Evolutionary conservation across 768 basidiomycete genomes (phyloP).

Genomic region (Coprinopsis strossmayeri): DNA sequence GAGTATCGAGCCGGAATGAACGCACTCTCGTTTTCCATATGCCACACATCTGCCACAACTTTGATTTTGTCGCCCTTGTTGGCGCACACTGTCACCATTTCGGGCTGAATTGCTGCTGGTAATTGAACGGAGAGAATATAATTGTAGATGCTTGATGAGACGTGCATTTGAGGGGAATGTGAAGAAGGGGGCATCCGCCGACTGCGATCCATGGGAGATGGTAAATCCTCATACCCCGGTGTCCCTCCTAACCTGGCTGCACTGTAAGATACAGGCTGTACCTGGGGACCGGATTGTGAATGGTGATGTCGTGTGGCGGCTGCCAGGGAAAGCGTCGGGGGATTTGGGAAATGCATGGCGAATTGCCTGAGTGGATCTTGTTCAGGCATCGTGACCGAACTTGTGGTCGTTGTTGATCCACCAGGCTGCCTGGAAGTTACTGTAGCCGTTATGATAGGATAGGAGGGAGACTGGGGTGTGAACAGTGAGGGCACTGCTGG

Average conservation of each 20-base stretch:
- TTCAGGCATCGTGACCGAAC: slow-evolving; percentile 9
- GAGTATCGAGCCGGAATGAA: slow-evolving; percentile 11
- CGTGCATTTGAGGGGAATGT: slow-evolving; percentile 36
- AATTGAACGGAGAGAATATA: slow-evolving; percentile 45
- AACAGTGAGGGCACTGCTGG: slow-evolving; percentile 16
- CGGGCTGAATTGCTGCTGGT: slow-evolving; percentile 40
- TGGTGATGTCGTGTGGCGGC: slow-evolving; percentile 14
- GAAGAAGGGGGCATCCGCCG: slow-evolving; percentile 20
- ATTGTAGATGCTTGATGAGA: slow-evolving; percentile 30
- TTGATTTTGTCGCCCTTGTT: slow-evolving; percentile 52
- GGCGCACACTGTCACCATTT: slow-evolving; percentile 60
- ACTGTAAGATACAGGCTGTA: slow-evolving; percentile 12
- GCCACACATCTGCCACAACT: slow-evolving; percentile 58
- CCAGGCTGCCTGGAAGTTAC: slow-evolving; percentile 13
- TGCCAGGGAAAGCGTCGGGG: slow-evolving; percentile 19
- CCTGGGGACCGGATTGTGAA: slow-evolving; percentile 5
- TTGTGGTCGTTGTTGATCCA: slow-evolving; percentile 5
- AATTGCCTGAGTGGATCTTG: slow-evolving; percentile 20
- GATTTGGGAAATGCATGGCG: slow-evolving; percentile 22
- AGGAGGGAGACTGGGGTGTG: slow-evolving; percentile 12
- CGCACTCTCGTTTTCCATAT: slow-evolving; percentile 55
- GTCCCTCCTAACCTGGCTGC: slow-evolving; percentile 9
- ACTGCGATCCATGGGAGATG: slow-evolving; percentile 23
- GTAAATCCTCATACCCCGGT: slow-evolving; percentile 8
- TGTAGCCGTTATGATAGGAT: slow-evolving; percentile 18